Percentiles rank a stretch among this genome's conserved stretches.
Evolutionary conservation across 805 yeast genomes (phyloP).

Genomic region (Komagataella pastoris): DNA sequence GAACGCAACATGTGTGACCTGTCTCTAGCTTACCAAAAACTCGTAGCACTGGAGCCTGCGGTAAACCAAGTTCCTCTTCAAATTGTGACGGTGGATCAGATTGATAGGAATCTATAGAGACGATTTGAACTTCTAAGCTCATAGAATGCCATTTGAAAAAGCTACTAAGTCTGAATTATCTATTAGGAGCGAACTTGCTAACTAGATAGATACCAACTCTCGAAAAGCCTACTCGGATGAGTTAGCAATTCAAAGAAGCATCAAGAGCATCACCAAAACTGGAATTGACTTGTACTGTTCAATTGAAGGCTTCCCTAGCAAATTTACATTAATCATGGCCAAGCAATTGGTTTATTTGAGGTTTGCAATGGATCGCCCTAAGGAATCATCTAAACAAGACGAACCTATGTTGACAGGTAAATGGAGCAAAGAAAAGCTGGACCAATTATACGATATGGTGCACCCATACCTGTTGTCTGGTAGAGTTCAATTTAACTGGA

Average conservation of each 20-base stretch:
- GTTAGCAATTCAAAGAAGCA: no score
- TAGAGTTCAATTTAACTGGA: background rate
- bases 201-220: background rate
- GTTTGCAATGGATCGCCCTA: background rate
- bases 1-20: conserved; percentile 49
- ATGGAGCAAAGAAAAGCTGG: background rate
- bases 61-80: conserved; percentile 8
- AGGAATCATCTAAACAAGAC: background rate
- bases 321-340: background rate
- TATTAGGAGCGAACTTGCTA: background rate
- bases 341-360: background rate
- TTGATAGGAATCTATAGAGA: background rate
- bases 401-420: background rate
- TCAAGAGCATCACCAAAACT: background rate
- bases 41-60: conserved; percentile 62
- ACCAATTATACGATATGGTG: background rate
- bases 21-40: conserved; percentile 59
- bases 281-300: background rate
- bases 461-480: background rate
- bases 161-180: no score
- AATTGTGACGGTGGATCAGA: background rate
- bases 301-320: background rate
- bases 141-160: background rate
- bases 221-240: background rate
- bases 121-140: background rate